Percentiles rank a stretch among this genome's conserved stretches.
These are phyloP conservation scores for Theileria sp. DNA, from an alignment of 169 alveolate species.

Conservation along the genomic window DNA sequence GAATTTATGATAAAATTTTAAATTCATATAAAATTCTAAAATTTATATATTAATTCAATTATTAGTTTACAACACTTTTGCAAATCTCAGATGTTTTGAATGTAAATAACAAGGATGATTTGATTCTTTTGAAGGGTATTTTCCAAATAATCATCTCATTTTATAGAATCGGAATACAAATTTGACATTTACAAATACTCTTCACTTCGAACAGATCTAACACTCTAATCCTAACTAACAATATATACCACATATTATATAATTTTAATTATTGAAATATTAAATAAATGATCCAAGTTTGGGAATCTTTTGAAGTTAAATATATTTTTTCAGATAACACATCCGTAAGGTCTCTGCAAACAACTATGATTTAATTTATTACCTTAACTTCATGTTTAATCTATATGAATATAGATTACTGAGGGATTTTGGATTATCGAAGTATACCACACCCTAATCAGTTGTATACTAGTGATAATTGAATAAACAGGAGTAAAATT, in stretches of 20 bases:
- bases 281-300: neutral
- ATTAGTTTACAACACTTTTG: constrained; percentile 28
- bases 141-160: neutral
- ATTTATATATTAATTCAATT: neutral
- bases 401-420: neutral
- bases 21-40: neutral
- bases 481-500: neutral
- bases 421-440: neutral
- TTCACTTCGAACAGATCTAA: constrained; percentile 10
- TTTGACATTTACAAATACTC: constrained; percentile 13
- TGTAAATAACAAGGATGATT: constrained; percentile 36
- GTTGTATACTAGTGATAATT: neutral
- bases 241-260: neutral
- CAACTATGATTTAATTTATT: neutral
- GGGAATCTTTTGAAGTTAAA: neutral
- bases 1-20: too few relatives aligned
- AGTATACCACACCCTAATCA: neutral
- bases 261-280: neutral
- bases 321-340: neutral
- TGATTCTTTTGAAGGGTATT: constrained; percentile 35
- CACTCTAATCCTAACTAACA: neutral
- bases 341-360: neutral
- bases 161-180: constrained; percentile 1
- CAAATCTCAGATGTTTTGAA: constrained; percentile 48
- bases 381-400: constrained; percentile 1